Evolutionary conservation across 163 green algal species (phyloP), one percentile per base, ranked within the genome.

Genomic region (Volvox carteri): DNA sequence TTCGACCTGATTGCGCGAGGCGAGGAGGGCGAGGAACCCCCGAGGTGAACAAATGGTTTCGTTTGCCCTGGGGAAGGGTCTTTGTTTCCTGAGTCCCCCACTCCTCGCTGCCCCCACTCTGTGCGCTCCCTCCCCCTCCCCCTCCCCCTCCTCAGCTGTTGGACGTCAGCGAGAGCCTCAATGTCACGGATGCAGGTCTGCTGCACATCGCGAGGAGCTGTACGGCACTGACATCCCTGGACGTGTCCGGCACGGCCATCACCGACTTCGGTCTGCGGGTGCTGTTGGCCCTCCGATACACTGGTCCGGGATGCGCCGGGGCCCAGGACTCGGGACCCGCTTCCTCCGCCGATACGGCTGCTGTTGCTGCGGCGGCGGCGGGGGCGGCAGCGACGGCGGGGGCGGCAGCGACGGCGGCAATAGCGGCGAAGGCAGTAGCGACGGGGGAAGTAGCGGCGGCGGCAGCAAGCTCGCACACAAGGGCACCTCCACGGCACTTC

Each of bases 151-250:
- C n/a, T n/a, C n/a, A 88, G 81, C 33, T 58, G 25, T 7, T 88
- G 65, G 81, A 88, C n/a, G 81, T 80, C 46, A 80, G 67, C 33
- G 65, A 88, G 81, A 80, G 48, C 35, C n/a, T 23, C 21, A 33
- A 73, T 65, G 81, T 88, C 30, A 88, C 81, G 25, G 81, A 88
- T 35, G 48, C 48, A 16, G 81, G 81, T 0, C 67, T 88, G 67
- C 48, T 79, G 48, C 81, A 88, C 67, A 23, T 88, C 14, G 65
- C 81, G 25, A 2, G 16, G 37, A 25, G 25, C 46, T 80, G 46
- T 46, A 60, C 46, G 44, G 46, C 67, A 21, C 67, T 88, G 35
- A 79, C 62, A 42, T 56, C 65, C 67, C 48, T 88, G 81, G 81
- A 88, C 67, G 67, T 73, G 0, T 73, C 46, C 21, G 30, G 73